Evolutionary conservation across 2,329 filamentous ascomycete genomes (phyloP).

Genomic region (Neoarthrinium moseri): DNA sequence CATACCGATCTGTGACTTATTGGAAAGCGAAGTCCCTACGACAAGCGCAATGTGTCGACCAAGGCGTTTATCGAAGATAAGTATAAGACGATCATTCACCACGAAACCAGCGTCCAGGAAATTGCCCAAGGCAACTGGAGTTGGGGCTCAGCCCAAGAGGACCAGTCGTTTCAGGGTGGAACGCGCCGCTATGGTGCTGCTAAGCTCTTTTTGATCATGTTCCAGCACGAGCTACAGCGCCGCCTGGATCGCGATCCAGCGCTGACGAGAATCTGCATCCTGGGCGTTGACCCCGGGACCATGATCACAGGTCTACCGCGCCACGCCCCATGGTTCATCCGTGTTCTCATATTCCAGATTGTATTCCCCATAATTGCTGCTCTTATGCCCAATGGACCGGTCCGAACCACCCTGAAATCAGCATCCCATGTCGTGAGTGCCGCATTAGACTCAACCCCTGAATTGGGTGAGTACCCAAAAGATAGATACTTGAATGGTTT

Average conservation of each 20-base stretch:
- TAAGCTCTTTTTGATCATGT: conserved; percentile 37
- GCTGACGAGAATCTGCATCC: conserved; percentile 31
- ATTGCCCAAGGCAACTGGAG: conserved; percentile 29
- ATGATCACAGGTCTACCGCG: conserved; percentile 31
- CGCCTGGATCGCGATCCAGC: conserved; percentile 32
- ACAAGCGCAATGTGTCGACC: conserved; percentile 7
- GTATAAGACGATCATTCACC: conserved; percentile 26
- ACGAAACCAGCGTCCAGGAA: conserved; percentile 17
- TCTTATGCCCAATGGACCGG: conserved; percentile 20
- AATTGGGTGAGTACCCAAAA: not conserved
- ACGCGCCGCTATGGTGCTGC: conserved; percentile 36
- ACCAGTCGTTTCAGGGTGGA: conserved; percentile 27
- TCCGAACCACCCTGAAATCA: conserved; percentile 24
- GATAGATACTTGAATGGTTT: not conserved
- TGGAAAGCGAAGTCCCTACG: conserved; percentile 8
- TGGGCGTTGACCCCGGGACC: conserved; percentile 36
- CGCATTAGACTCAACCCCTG: conserved; percentile 20
- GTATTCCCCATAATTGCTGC: conserved; percentile 7
- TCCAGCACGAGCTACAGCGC: conserved; percentile 33
- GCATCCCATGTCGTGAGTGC: conserved; percentile 24
- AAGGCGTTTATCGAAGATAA: conserved; percentile 19
- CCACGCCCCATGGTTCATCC: conserved; percentile 8
- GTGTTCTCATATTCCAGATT: conserved; percentile 8
- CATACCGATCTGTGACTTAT: not conserved
- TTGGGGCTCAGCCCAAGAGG: conserved; percentile 13